These are phyloP conservation scores for Jacaranda copaia DNA, from an alignment of 257 asterid species.

Conservation along the genomic window DNA sequence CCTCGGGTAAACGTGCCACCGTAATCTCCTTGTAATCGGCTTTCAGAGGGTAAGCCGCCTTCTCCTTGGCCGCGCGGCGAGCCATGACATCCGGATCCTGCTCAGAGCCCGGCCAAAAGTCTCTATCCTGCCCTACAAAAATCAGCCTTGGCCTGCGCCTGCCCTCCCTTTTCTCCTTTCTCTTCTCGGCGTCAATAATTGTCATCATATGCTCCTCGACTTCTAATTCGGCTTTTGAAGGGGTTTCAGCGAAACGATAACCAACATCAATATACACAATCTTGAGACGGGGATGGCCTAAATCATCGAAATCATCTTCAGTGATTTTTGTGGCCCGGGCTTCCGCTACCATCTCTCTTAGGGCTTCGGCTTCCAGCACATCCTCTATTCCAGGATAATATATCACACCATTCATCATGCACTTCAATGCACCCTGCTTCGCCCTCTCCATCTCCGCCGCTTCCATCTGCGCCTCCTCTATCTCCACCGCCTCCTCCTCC, in stretches of 20 bases:
- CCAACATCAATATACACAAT: not conserved
- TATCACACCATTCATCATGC: not conserved
- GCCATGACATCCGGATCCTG: not conserved
- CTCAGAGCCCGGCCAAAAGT: not conserved
- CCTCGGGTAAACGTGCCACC: too few species aligned
- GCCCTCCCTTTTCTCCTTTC: not conserved
- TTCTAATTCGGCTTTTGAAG: not conserved
- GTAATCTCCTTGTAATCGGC: too few species aligned
- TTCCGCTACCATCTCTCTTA: not conserved
- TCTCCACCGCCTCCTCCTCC: not conserved
- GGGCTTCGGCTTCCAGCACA: not conserved
- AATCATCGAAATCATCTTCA: not conserved
- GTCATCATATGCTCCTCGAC: not conserved
- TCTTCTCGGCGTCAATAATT: not conserved
- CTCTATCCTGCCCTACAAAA: not conserved
- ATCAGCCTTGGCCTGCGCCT: not conserved
- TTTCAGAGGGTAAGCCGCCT: not conserved
- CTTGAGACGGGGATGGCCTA: not conserved
- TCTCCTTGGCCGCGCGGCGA: not conserved
- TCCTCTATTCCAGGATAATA: not conserved
- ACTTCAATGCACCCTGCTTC: not conserved
- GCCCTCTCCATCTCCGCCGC: not conserved
- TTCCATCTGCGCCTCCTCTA: not conserved
- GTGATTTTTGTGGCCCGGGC: not conserved
- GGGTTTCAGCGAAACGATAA: not conserved